phyloP scores from a whole-genome alignment of 257 asterid genomes.

The Ophiorrhiza pumila region DNA sequence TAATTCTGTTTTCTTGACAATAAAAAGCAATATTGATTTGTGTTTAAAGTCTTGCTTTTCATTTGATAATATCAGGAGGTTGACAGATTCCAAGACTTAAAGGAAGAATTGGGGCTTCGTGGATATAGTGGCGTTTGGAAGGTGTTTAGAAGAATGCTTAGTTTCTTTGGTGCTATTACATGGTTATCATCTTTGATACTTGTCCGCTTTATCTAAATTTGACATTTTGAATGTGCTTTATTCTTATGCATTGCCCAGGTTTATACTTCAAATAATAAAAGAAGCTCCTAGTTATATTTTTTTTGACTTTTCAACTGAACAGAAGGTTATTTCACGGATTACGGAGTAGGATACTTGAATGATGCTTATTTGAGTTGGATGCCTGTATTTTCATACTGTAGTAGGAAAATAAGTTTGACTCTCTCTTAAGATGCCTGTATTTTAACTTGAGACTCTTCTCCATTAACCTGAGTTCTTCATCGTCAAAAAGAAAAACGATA shows the following conservation, averaged over 20 bases:
- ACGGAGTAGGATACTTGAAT: not conserved
- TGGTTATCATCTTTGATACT: not conserved
- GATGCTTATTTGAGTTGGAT: not conserved
- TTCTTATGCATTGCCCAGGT: slow-evolving; percentile 1
- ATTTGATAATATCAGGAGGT: slow-evolving; percentile 68
- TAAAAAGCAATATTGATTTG: not conserved
- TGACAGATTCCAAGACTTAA: slow-evolving; percentile 82
- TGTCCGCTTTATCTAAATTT: not conserved
- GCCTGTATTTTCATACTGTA: not conserved
- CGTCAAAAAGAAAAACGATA: not conserved
- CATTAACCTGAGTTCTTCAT: not conserved
- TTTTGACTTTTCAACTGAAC: not conserved
- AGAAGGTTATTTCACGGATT: not conserved
- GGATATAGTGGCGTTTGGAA: slow-evolving; percentile 96
- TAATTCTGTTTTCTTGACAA: not conserved
- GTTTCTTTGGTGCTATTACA: slow-evolving; percentile 17
- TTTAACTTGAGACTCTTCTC: not conserved
- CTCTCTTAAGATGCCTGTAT: not conserved
- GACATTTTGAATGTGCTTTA: not conserved
- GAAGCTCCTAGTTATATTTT: not conserved
- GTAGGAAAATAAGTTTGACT: not conserved
- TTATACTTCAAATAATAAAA: not conserved
- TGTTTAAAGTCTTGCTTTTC: slow-evolving; percentile 4
- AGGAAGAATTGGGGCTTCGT: slow-evolving; percentile 59
- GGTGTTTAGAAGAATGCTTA: slow-evolving; percentile 41